Conservation (phyloP, 352 stramenopile genomes). For the Vaucheria bursata region DNA sequence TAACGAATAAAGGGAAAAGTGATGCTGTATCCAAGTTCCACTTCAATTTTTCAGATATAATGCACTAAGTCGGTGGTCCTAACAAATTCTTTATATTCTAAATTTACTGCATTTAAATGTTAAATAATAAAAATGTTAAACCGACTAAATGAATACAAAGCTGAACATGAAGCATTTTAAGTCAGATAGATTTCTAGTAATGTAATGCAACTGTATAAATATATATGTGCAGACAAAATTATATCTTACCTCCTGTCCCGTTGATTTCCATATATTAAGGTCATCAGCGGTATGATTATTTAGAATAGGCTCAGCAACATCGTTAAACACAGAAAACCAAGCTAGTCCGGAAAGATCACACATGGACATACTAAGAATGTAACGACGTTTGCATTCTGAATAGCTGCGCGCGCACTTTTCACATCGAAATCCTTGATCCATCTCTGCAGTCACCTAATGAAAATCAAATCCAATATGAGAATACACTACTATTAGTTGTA, state of each 20-base stretch:
- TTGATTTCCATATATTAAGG: constrained; percentile 56
- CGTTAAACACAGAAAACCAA: constrained; percentile 94
- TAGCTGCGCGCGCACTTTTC: constrained; percentile 91
- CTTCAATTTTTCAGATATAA: too few species aligned
- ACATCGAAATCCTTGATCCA: constrained; percentile 85
- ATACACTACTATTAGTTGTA: too few species aligned
- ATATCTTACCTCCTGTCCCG: constrained; percentile 25
- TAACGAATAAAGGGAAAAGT: too few species aligned
- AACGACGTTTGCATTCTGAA: constrained; percentile 74
- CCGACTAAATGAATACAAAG: too few species aligned
- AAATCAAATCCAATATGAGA: too few species aligned
- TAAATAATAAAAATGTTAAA: too few species aligned
- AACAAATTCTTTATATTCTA: too few species aligned
- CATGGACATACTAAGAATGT: constrained; percentile 73
- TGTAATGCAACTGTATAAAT: neutral
- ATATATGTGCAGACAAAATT: neutral
- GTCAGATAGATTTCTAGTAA: neutral
- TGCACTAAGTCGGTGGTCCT: too few species aligned
- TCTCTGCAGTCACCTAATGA: constrained; percentile 59
- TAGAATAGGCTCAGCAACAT: constrained; percentile 85
- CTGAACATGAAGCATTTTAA: neutral
- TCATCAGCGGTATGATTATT: constrained; percentile 80
- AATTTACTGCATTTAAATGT: too few species aligned
- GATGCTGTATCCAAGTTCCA: too few species aligned
- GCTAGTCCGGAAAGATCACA: constrained; percentile 81